phyloP scores from a whole-genome alignment of 2,329 filamentous ascomycete genomes.

The Cladosporium sphaerospermum region DNA sequence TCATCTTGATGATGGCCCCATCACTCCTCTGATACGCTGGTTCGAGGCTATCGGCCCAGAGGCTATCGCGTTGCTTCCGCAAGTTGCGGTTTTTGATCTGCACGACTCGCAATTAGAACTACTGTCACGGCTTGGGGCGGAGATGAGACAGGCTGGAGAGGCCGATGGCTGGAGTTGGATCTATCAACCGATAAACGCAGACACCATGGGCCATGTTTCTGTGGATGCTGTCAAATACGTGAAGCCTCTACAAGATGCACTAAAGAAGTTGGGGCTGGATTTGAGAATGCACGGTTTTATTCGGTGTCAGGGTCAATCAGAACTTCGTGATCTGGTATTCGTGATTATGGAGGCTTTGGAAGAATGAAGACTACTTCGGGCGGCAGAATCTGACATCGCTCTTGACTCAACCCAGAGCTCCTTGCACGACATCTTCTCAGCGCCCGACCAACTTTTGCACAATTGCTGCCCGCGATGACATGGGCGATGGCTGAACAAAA shows the following conservation, averaged over 20 bases:
- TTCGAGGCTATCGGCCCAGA: conserved; percentile 15
- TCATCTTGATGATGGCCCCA: conserved; percentile 23
- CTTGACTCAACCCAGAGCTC: no score
- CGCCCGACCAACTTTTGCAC: no score
- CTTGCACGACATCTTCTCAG: no score
- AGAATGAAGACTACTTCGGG: background rate
- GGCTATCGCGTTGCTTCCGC: background rate
- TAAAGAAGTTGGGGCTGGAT: background rate
- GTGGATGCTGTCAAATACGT: background rate
- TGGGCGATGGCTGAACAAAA: no score
- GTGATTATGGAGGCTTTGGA: background rate
- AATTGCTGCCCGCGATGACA: no score
- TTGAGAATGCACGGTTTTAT: background rate
- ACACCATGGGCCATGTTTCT: no score
- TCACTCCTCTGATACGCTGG: conserved; percentile 19
- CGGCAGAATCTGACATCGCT: no score
- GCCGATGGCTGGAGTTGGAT: background rate
- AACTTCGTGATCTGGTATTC: background rate
- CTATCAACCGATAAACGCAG: no score
- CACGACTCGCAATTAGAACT: background rate
- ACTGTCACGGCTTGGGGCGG: background rate
- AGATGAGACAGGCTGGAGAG: background rate
- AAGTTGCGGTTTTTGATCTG: background rate
- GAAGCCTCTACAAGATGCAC: background rate
- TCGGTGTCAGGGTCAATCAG: background rate